Evolutionary conservation across 495 filamentous ascomycete species (phyloP).

Genomic region (Letharia lupina): DNA sequence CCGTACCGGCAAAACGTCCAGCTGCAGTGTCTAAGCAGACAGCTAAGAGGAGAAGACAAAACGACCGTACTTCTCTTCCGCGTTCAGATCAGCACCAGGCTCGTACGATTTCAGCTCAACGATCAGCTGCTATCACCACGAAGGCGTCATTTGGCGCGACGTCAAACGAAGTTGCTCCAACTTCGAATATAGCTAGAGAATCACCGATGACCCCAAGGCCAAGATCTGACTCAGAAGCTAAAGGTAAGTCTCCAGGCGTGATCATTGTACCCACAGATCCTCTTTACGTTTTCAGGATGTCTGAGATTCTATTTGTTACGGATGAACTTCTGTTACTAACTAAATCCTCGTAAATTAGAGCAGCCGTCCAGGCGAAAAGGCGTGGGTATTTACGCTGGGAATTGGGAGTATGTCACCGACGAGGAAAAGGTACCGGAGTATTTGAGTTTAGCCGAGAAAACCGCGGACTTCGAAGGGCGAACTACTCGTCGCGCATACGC

Average conservation of each 20-base stretch:
- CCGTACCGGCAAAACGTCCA: background rate
- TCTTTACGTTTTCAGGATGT: background rate
- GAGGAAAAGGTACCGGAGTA: background rate
- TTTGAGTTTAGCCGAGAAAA: background rate
- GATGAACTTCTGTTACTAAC: background rate
- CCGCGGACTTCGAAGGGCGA: background rate
- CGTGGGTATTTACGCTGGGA: background rate
- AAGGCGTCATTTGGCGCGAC: background rate
- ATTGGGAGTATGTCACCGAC: slow-evolving; percentile 1
- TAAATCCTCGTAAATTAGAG: background rate
- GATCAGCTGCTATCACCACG: background rate
- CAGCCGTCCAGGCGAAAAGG: background rate
- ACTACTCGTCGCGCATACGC: slow-evolving; percentile 1
- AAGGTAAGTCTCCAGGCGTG: background rate
- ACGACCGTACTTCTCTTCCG: background rate
- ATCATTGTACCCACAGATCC: background rate
- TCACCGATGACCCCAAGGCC: background rate
- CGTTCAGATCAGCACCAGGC: background rate
- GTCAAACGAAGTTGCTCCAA: background rate
- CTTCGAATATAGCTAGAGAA: background rate
- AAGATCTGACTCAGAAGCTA: background rate
- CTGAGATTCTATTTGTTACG: too few relatives aligned
- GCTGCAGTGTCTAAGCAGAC: background rate
- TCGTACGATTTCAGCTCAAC: background rate
- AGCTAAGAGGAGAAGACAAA: background rate